phyloP scores from a whole-genome alignment of 352 stramenopile species.

The Phytopythium vexans region DNA sequence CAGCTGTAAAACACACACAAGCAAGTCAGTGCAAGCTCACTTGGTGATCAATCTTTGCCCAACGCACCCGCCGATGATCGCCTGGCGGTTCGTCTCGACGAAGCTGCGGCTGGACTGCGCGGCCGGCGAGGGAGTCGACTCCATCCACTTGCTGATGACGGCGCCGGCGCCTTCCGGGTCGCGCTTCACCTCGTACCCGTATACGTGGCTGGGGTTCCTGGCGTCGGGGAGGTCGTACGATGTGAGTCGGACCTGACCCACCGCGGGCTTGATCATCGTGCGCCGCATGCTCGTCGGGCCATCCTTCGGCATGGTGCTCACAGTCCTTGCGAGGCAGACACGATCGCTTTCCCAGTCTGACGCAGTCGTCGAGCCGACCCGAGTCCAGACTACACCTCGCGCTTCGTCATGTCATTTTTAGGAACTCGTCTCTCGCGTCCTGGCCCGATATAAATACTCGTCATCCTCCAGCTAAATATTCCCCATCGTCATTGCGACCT shows the following conservation, averaged over 20 bases:
- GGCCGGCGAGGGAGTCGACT: conserved; percentile 58
- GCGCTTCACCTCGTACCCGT: conserved; percentile 63
- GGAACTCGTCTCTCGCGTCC: too few relatives aligned
- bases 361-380: neutral
- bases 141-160: conserved; percentile 72
- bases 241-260: conserved; percentile 53
- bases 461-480: neutral
- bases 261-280: conserved; percentile 81
- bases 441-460: neutral
- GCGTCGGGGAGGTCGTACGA: conserved; percentile 70
- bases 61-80: conserved; percentile 46
- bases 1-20: conserved; percentile 17
- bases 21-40: neutral
- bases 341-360: neutral
- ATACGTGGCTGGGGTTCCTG: conserved; percentile 59
- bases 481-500: too few relatives aligned
- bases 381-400: too few relatives aligned
- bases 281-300: conserved; percentile 46
- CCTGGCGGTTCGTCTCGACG: conserved; percentile 77
- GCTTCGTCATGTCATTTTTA: too few relatives aligned
- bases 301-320: conserved; percentile 19
- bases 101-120: conserved; percentile 66
- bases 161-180: conserved; percentile 70
- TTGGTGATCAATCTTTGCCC: neutral
- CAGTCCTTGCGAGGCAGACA: neutral